Percentiles rank a stretch among this genome's conserved stretches.
Conservation (phyloP, 148 eudicot species). For the Polygonum maritimum region DNA sequence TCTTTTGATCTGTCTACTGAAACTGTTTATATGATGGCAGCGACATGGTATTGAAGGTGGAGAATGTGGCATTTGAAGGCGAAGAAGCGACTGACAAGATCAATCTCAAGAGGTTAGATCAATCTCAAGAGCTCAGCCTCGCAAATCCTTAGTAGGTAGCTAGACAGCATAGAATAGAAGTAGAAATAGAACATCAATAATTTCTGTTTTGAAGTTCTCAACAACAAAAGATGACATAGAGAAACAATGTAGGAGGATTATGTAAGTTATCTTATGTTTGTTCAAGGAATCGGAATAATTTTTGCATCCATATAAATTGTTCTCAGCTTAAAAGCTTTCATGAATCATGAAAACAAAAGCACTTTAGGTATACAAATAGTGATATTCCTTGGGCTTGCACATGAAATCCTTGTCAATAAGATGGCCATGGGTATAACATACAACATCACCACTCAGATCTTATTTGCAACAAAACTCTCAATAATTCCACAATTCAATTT, state of each 20-base stretch:
- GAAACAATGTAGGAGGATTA: too few relatives aligned
- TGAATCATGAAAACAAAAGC: neutral
- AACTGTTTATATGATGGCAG: neutral
- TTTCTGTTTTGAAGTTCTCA: neutral
- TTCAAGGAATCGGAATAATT: too few relatives aligned
- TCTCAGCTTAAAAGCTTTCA: neutral
- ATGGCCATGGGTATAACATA: too few relatives aligned
- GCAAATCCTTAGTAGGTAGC: neutral
- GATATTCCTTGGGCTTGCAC: too few relatives aligned
- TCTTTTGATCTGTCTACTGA: neutral
- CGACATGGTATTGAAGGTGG: neutral
- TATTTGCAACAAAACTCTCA: neutral
- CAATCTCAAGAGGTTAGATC: neutral
- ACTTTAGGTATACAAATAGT: neutral
- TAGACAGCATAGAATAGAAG: conserved; percentile 1
- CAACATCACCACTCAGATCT: neutral
- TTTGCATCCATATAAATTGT: neutral
- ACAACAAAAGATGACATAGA: neutral
- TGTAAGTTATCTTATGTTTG: too few relatives aligned
- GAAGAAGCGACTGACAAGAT: neutral
- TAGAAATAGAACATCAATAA: neutral
- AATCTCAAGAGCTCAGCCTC: neutral
- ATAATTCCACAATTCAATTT: neutral
- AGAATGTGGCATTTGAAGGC: neutral
- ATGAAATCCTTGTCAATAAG: too few relatives aligned